phyloP scores from a whole-genome alignment of 2,329 filamentous ascomycete species.

The Colletotrichum sp. region DNA sequence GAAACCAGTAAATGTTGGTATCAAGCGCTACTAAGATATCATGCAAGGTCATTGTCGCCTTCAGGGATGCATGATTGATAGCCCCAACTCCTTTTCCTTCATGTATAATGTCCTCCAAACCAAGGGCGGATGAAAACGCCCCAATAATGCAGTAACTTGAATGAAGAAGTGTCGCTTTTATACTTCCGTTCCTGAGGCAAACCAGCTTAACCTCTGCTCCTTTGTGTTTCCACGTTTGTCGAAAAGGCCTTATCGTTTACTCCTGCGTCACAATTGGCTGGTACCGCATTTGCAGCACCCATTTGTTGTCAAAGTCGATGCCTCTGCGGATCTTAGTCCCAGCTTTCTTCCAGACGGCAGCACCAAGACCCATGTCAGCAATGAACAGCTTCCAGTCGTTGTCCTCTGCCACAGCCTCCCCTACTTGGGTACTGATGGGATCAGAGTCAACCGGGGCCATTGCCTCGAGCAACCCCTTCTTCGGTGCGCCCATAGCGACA shows the following conservation, averaged over 20 bases:
- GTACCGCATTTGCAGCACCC: constrained; percentile 76
- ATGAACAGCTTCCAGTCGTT: constrained; percentile 81
- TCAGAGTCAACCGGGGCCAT: constrained; percentile 60
- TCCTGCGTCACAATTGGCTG: constrained; percentile 24
- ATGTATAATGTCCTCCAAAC: neutral
- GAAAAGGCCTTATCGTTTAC: neutral
- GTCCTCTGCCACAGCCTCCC: constrained; percentile 40
- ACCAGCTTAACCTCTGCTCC: neutral
- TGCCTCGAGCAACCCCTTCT: constrained; percentile 81
- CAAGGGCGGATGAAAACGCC: neutral
- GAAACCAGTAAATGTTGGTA: neutral
- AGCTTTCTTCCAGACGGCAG: constrained; percentile 83
- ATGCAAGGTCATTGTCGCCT: constrained; percentile 4
- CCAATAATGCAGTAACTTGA: neutral
- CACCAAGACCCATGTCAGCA: constrained; percentile 84
- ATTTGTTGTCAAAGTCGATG: constrained; percentile 85
- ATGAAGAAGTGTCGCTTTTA: constrained; percentile 5
- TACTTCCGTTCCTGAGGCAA: neutral
- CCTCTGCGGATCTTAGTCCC: constrained; percentile 81
- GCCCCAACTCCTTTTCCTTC: constrained; percentile 1
- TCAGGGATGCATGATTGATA: neutral
- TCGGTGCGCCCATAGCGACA: constrained; percentile 84
- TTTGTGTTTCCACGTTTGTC: neutral
- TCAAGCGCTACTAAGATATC: neutral
- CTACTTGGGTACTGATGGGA: constrained; percentile 6